A percentile compares a stretch with the other conserved stretches of the same genome.
These are phyloP conservation scores for Trichosporon ovoides DNA, from an alignment of 1,284 basidiomycete species.

Conservation along the genomic window DNA sequence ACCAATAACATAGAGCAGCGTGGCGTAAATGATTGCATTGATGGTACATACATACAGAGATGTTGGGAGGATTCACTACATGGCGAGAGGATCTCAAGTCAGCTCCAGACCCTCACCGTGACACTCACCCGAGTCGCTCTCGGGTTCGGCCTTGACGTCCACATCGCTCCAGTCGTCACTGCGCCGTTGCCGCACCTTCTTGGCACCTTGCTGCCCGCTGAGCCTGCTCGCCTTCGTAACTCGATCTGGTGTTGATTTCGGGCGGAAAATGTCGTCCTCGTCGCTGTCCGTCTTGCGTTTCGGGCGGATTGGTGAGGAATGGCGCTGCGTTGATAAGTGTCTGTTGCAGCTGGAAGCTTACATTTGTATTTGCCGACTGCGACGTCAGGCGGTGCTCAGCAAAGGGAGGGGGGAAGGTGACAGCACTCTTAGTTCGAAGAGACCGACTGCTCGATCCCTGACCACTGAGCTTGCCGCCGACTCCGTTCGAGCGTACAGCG, in stretches of 20 bases:
- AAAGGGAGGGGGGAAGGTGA: not conserved
- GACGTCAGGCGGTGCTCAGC: not conserved
- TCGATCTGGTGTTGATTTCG: not conserved
- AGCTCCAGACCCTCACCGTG: not conserved
- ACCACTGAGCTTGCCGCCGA: not conserved
- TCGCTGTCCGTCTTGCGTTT: constrained; percentile 1
- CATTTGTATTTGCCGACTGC: not conserved
- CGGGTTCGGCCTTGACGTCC: constrained; percentile 12
- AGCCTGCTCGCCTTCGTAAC: not conserved
- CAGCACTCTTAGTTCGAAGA: not conserved
- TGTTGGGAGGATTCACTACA: not conserved
- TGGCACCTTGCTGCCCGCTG: not conserved
- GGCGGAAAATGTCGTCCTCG: not conserved
- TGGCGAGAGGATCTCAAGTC: constrained; percentile 12
- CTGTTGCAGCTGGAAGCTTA: no score
- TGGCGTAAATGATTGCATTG: not conserved
- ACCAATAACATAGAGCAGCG: constrained; percentile 2
- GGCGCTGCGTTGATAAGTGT: not conserved
- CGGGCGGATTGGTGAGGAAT: not conserved
- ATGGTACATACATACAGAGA: constrained; percentile 5
- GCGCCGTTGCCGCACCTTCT: not conserved
- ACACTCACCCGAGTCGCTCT: constrained; percentile 11
- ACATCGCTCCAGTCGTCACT: not conserved
- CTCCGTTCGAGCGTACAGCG: not conserved
- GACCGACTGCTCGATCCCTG: not conserved